Evolutionary conservation across 1,284 basidiomycete species (phyloP).

Genomic region (Xerocomus nothofagi): DNA sequence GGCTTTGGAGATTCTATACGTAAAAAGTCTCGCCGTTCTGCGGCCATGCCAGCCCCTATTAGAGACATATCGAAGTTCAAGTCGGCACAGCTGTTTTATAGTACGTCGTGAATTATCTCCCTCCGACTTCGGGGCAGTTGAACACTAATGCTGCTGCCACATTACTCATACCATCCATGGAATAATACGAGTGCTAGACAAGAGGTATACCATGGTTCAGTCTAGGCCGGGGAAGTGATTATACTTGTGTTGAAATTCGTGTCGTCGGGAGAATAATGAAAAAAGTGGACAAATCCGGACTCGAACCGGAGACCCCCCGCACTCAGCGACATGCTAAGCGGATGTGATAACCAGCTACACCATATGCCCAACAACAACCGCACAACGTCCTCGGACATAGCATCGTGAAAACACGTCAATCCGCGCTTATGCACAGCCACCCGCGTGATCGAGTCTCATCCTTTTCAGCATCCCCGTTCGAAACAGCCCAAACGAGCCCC

Average conservation of each 20-base stretch:
- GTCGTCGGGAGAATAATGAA: neutral
- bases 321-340: conserved; percentile 41
- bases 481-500: conserved; percentile 10
- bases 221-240: too few species aligned
- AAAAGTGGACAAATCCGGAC: conserved; percentile 12
- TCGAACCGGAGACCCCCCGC: conserved; percentile 45
- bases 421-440: conserved; percentile 24
- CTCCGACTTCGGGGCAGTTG: too few species aligned
- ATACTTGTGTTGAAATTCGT: too few species aligned
- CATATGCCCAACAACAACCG: conserved; percentile 37
- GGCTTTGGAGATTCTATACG: neutral
- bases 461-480: conserved; percentile 29
- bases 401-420: conserved; percentile 10
- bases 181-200: too few species aligned
- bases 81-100: too few species aligned
- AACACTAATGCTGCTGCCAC: too few species aligned
- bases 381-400: neutral
- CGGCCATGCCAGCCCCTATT: too few species aligned
- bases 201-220: too few species aligned
- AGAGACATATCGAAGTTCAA: too few species aligned
- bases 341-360: conserved; percentile 53
- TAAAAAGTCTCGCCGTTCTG: too few species aligned
- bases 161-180: too few species aligned
- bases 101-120: too few species aligned
- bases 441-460: conserved; percentile 30